These are phyloP conservation scores for Phytophthora cryptogea DNA, from an alignment of 352 stramenopile genomes.

Conservation along the genomic window DNA sequence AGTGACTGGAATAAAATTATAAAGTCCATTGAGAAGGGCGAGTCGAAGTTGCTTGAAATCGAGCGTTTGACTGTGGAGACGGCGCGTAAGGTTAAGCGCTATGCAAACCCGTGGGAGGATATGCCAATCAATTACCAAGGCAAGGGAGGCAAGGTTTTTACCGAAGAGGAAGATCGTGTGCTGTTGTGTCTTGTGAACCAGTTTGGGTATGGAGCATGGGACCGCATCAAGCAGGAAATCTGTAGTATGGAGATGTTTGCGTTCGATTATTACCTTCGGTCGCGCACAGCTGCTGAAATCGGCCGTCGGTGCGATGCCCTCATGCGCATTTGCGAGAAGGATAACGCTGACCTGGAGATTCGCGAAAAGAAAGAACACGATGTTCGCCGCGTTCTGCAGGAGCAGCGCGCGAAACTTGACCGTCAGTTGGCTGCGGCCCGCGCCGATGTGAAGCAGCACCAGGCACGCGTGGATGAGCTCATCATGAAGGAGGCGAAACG, in stretches of 20 bases:
- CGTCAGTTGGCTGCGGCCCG: constrained; percentile 62
- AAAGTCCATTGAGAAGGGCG: constrained; percentile 89
- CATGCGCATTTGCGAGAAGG: constrained; percentile 95
- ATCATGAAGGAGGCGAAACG: constrained; percentile 90
- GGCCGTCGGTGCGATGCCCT: constrained; percentile 95
- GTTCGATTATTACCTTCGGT: constrained; percentile 99
- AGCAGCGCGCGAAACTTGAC: constrained; percentile 77
- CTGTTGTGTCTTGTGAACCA: constrained; percentile 97
- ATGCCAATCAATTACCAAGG: constrained; percentile 91
- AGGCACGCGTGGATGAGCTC: constrained; percentile 78
- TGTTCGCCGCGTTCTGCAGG: constrained; percentile 56
- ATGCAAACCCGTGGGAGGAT: constrained; percentile 84
- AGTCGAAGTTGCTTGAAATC: constrained; percentile 88
- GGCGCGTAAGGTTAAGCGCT: constrained; percentile 72
- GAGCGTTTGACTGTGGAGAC: constrained; percentile 82
- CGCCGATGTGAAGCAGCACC: constrained; percentile 75
- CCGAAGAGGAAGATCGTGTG: constrained; percentile 98
- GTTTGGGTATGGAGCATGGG: constrained; percentile 97
- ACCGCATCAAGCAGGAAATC: constrained; percentile 97
- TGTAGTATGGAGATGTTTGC: constrained; percentile 91
- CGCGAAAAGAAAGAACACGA: constrained; percentile 83
- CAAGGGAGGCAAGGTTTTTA: constrained; percentile 94
- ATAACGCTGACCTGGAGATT: constrained; percentile 85
- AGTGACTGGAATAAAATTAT: constrained; percentile 85
- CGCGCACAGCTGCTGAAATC: constrained; percentile 94